These are phyloP conservation scores for Raffaelea albimanens DNA, from an alignment of 2,329 filamentous ascomycete genomes.

Conservation along the genomic window DNA sequence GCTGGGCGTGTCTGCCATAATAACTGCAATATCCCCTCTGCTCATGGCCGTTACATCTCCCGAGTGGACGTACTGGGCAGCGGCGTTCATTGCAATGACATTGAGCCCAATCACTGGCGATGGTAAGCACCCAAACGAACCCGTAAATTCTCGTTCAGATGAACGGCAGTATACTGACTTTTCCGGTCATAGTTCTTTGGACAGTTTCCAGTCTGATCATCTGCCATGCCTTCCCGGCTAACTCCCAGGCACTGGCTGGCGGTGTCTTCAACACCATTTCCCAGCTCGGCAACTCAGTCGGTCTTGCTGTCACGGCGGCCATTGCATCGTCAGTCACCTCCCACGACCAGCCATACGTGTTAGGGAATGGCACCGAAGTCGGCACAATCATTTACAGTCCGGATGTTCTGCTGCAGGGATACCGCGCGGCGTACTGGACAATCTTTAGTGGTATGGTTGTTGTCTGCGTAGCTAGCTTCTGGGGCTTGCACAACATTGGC, in stretches of 20 bases:
- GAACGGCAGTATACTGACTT: too few species aligned
- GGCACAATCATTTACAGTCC: conserved; percentile 8
- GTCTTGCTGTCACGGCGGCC: conserved; percentile 39
- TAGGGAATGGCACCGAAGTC: too few species aligned
- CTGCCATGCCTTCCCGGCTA: conserved; percentile 40
- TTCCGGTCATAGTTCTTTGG: conserved; percentile 31
- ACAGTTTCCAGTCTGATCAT: conserved; percentile 46
- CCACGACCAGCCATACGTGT: conserved; percentile 17
- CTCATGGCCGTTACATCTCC: conserved; percentile 40
- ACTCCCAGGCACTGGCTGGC: conserved; percentile 48
- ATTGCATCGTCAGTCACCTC: conserved; percentile 36
- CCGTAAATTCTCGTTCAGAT: neutral
- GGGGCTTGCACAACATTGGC: conserved; percentile 35
- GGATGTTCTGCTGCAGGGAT: conserved; percentile 38
- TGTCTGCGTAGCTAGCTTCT: conserved; percentile 25
- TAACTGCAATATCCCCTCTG: conserved; percentile 37
- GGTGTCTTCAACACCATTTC: conserved; percentile 50
- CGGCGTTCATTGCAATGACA: conserved; percentile 32
- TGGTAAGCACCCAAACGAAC: conserved; percentile 11
- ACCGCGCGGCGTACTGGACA: conserved; percentile 43
- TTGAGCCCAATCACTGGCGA: conserved; percentile 34
- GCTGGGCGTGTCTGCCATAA: conserved; percentile 18
- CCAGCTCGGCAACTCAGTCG: conserved; percentile 47
- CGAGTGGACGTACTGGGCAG: conserved; percentile 40
- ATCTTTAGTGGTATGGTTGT: conserved; percentile 35